Evolutionary conservation across 306 rosid species (phyloP).

Genomic region (Leucaena leucocephala): DNA sequence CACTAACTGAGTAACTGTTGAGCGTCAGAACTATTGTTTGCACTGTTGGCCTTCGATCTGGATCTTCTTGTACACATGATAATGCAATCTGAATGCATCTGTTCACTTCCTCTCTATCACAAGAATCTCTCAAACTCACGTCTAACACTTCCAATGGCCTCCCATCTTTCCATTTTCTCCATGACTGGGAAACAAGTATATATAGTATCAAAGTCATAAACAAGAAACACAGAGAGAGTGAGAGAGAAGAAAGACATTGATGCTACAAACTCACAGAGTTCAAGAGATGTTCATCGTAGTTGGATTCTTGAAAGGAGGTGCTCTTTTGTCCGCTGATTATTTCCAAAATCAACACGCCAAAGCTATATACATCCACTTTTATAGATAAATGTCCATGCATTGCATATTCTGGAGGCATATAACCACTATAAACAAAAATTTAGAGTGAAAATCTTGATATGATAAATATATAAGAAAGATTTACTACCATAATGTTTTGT

Average conservation of each 20-base stretch:
- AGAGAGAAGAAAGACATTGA: background rate
- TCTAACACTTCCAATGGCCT: conserved; percentile 45
- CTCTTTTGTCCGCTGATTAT: conserved; percentile 46
- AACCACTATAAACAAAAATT: conserved; percentile 35
- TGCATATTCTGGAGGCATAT: conserved; percentile 52
- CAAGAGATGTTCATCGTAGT: conserved; percentile 33
- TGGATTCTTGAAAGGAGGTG: conserved; percentile 34
- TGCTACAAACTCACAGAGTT: conserved; percentile 40
- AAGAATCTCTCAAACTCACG: conserved; percentile 36
- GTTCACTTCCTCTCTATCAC: conserved; percentile 44
- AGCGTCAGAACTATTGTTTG: conserved; percentile 51
- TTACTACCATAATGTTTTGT: background rate
- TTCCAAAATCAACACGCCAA: conserved; percentile 50
- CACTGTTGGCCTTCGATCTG: conserved; percentile 55
- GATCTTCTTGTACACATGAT: conserved; percentile 57
- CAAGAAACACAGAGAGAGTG: background rate
- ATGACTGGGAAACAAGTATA: conserved; percentile 41
- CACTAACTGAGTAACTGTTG: conserved; percentile 40
- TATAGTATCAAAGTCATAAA: background rate
- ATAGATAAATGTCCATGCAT: conserved; percentile 39
- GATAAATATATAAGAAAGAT: background rate
- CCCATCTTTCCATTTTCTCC: conserved; percentile 53
- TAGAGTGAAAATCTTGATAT: background rate
- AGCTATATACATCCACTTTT: conserved; percentile 46
- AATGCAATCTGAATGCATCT: conserved; percentile 62